phyloP scores from a whole-genome alignment of 192 early-diverging fungal species.

The Oehlia diaphana region DNA sequence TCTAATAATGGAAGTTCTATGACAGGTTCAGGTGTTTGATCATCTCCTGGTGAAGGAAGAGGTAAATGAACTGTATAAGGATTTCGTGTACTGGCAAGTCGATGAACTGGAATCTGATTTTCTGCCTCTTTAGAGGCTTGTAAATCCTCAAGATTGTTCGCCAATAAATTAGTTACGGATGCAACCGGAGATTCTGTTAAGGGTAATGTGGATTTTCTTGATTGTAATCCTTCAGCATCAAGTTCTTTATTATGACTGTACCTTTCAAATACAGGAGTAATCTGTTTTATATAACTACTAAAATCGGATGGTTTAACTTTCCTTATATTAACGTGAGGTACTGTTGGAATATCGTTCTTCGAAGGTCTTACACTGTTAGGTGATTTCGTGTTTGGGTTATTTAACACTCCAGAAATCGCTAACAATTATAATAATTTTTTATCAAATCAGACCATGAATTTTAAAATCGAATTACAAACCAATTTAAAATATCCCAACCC shows the following conservation, averaged over 20 bases:
- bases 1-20: conserved; percentile 73
- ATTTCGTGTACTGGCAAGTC: conserved; percentile 46
- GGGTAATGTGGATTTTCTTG: conserved; percentile 45
- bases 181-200: conserved; percentile 50
- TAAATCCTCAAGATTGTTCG: conserved; percentile 38
- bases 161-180: conserved; percentile 41
- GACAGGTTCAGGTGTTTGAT: conserved; percentile 35
- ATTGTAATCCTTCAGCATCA: conserved; percentile 24
- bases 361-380: conserved; percentile 47
- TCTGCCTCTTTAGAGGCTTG: conserved; percentile 51
- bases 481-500: not conserved
- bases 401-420: conserved; percentile 65
- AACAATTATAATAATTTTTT: not conserved
- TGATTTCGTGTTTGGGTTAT: conserved; percentile 62
- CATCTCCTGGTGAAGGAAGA: conserved; percentile 39
- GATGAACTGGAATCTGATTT: conserved; percentile 47
- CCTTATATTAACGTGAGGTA: conserved; percentile 61
- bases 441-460: not conserved
- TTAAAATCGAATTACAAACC: not conserved
- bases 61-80: conserved; percentile 52
- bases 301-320: conserved; percentile 78
- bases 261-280: conserved; percentile 75
- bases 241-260: conserved; percentile 68
- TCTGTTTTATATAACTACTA: conserved; percentile 75
- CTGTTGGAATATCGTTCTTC: conserved; percentile 56